Evolutionary conservation across 768 basidiomycete species (phyloP).

Genomic region (Rhodocollybia butyracea): DNA sequence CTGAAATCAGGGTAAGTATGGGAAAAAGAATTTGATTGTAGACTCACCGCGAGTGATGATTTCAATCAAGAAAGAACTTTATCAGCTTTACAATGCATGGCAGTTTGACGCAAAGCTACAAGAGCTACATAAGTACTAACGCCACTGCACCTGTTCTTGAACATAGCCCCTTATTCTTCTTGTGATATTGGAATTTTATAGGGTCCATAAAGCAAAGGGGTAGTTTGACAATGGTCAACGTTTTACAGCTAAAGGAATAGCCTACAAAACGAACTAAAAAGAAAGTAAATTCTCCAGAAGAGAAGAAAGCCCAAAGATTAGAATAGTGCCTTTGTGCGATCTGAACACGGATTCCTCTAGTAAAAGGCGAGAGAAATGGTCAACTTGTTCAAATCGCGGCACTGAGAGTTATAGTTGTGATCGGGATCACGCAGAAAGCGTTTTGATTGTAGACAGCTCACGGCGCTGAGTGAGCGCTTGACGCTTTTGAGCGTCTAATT

Average conservation of each 20-base stretch:
- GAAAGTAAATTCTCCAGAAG: neutral
- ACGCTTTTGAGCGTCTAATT: neutral
- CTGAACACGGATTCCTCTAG: slow-evolving; percentile 49
- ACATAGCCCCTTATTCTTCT: too few relatives aligned
- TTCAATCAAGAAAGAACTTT: too few relatives aligned
- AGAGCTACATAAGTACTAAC: too few relatives aligned
- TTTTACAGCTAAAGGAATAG: too few relatives aligned
- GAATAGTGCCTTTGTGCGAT: neutral
- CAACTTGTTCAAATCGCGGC: slow-evolving; percentile 44
- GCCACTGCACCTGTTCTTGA: too few relatives aligned
- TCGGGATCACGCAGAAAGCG: neutral
- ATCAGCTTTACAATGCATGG: too few relatives aligned
- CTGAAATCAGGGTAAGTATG: neutral
- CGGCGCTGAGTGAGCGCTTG: neutral
- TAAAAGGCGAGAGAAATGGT: slow-evolving; percentile 59
- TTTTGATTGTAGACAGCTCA: neutral
- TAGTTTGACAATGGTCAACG: too few relatives aligned
- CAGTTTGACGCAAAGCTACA: too few relatives aligned
- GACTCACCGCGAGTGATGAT: too few relatives aligned
- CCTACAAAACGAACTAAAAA: too few relatives aligned
- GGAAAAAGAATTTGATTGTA: neutral
- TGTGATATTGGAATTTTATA: too few relatives aligned
- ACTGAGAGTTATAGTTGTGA: slow-evolving; percentile 12
- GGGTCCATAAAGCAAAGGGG: too few relatives aligned
- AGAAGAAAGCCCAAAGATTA: slow-evolving; percentile 6